Percentiles rank a stretch among this genome's conserved stretches.
Conservation (phyloP, 2,329 filamentous ascomycete genomes). For the Colletotrichum salicis region DNA sequence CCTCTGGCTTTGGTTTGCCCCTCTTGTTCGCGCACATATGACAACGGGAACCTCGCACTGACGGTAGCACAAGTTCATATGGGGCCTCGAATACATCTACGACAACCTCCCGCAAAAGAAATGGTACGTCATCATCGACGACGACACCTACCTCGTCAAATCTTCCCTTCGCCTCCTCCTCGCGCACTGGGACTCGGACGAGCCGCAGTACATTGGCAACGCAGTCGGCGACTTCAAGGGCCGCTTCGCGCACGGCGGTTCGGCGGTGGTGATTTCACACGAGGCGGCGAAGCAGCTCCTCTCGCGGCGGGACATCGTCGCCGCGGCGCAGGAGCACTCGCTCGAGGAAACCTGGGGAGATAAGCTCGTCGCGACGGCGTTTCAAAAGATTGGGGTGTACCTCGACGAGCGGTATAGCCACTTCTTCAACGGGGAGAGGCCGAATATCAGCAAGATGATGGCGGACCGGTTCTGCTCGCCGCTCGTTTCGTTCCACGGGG, state of each 20-base stretch:
- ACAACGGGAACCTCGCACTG: not conserved
- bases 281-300: constrained; percentile 61
- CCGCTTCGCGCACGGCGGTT: constrained; percentile 68
- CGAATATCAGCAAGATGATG: constrained; percentile 59
- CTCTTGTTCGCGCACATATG: not conserved
- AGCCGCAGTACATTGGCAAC: constrained; percentile 65
- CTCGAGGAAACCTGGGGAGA: constrained; percentile 65
- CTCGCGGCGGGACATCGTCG: constrained; percentile 53
- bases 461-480: constrained; percentile 63
- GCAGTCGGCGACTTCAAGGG: constrained; percentile 66
- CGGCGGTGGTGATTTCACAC: constrained; percentile 63
- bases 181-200: constrained; percentile 57
- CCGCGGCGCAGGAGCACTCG: constrained; percentile 57
- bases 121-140: constrained; percentile 69
- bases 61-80: constrained; percentile 57
- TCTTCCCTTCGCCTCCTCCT: constrained; percentile 60
- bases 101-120: constrained; percentile 63
- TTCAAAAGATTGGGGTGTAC: constrained; percentile 65
- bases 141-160: constrained; percentile 66
- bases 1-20: not conserved
- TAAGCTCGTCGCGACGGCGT: constrained; percentile 62
- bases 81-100: constrained; percentile 64
- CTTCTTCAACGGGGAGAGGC: constrained; percentile 66
- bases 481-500: constrained; percentile 64
- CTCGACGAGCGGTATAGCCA: constrained; percentile 64